Base-by-base conservation (phyloP, 768 basidiomycete species). In the Kwoniella sp. region DNA sequence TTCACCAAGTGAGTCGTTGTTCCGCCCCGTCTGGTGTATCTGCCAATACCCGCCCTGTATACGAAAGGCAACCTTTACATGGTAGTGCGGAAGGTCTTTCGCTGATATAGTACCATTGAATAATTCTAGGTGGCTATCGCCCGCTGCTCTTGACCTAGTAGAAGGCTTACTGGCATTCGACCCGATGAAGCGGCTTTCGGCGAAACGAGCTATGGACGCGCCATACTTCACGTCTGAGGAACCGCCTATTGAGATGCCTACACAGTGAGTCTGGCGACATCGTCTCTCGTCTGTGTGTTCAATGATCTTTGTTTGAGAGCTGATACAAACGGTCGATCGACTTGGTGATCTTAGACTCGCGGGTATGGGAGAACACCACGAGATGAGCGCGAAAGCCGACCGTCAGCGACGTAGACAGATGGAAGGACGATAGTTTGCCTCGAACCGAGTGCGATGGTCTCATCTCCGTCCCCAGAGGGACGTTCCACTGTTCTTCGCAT, bases 291-390 rank as follows among this genome's bases (percentile, higher is more conserved):
- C 37, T 47, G 45, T 29, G 2, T 2, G 37, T 13, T 28, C 17
- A 23, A 31, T 31, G 13, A 23, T 28, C 20, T 28, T 50, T 28
- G 15, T 37, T 12, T 26, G 13, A 23, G 4, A 15, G 45, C 30
- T 38, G 54, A 57, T 50, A 34, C n/a, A 4, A 22, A 34, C 58
- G 11, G 23, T 11, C 2, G 56, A 50, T 45, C 13, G 34, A 17
- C 20, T 17, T 17, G 5, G 41, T 17, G 11, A 30, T 25, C 29
- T 15, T 61, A 94, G 93, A 58, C 82, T 98, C 63, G 86, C 89
- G 13, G 85, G 85, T 13, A 82, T 96, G 47, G 95, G 96, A 51
- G 96, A 98, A 79, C 97, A 94, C 91, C 96, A 99, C 81, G 96
- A 99, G 80, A 85, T 94, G 68, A 94, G 97, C 80, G 91, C 92